phyloP scores from a whole-genome alignment of 345 rosid genomes.

The Geranium brycei region DNA sequence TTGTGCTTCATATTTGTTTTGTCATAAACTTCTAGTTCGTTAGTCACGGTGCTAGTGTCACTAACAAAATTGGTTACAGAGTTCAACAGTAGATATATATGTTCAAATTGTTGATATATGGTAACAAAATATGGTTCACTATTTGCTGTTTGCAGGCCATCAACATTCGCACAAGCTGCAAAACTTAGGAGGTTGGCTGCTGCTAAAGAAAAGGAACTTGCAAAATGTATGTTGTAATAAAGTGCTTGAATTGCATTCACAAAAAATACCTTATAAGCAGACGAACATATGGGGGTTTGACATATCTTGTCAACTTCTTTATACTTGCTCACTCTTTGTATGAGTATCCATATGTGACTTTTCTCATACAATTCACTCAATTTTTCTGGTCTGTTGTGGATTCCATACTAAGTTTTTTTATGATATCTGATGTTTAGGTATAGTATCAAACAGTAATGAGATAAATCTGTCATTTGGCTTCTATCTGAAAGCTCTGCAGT shows the following conservation, averaged over 20 bases:
- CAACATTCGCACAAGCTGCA: slow-evolving; percentile 46
- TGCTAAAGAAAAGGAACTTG: slow-evolving; percentile 82
- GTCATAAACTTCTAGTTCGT: not conserved
- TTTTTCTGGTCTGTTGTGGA: not conserved
- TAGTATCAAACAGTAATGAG: slow-evolving; percentile 40
- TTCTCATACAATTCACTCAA: too few relatives aligned
- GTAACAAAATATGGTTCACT: not conserved
- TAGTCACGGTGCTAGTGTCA: too few relatives aligned
- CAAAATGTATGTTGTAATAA: slow-evolving; percentile 28
- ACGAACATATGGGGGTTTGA: too few relatives aligned
- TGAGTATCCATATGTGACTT: too few relatives aligned
- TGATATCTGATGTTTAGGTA: slow-evolving; percentile 27
- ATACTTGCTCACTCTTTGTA: too few relatives aligned
- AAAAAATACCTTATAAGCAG: too few relatives aligned
- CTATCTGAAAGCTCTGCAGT: slow-evolving; percentile 27
- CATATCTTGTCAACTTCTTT: too few relatives aligned
- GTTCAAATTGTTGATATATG: not conserved
- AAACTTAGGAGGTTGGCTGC: slow-evolving; percentile 16
- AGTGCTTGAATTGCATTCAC: not conserved
- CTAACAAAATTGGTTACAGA: not conserved
- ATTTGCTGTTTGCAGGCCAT: slow-evolving; percentile 39
- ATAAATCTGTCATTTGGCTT: slow-evolving; percentile 39
- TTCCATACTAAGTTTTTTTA: not conserved
- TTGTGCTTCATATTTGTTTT: not conserved
- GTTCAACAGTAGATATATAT: not conserved